A percentile compares a stretch with the other conserved stretches of the same genome.
phyloP scores from a whole-genome alignment of 208 protist species.

The Trypanosoma caninum region DNA sequence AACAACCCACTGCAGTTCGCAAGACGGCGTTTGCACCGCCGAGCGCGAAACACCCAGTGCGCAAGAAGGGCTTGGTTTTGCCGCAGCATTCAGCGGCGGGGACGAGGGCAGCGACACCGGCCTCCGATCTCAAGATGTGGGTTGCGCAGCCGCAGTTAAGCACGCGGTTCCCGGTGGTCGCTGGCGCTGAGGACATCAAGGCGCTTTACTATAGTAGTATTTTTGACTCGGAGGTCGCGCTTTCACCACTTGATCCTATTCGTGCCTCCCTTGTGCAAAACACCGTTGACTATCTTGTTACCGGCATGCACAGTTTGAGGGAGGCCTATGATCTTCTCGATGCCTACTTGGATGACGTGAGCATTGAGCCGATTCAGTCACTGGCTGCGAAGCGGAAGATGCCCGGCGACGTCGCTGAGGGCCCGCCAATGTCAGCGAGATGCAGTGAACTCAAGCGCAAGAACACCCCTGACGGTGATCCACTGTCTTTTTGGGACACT shows the following conservation, averaged over 20 bases:
- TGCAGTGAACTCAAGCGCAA: too few relatives aligned
- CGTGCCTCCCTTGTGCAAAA: slow-evolving; percentile 81
- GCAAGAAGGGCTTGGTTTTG: slow-evolving; percentile 19
- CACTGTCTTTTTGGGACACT: slow-evolving; percentile 11
- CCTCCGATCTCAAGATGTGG: background rate
- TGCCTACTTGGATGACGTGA: slow-evolving; percentile 65
- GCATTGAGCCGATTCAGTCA: slow-evolving; percentile 54
- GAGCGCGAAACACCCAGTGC: background rate
- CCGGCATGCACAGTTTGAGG: slow-evolving; percentile 8
- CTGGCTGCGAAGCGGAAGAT: slow-evolving; percentile 10
- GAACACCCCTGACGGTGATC: too few relatives aligned
- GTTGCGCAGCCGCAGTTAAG: slow-evolving; percentile 45
- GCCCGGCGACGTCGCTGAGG: too few relatives aligned
- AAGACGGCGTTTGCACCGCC: background rate
- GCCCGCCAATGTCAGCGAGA: slow-evolving; percentile 2
- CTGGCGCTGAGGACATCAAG: slow-evolving; percentile 47
- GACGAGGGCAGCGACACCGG: background rate
- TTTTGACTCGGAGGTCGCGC: slow-evolving; percentile 56
- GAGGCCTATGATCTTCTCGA: slow-evolving; percentile 42
- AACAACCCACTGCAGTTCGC: background rate
- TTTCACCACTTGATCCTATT: slow-evolving; percentile 83
- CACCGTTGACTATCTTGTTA: slow-evolving; percentile 52
- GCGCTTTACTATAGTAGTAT: slow-evolving; percentile 58
- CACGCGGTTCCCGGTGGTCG: slow-evolving; percentile 66
- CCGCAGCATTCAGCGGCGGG: background rate